Conservation (phyloP, 1,284 basidiomycete species). For the Trichosporon sp. region DNA sequence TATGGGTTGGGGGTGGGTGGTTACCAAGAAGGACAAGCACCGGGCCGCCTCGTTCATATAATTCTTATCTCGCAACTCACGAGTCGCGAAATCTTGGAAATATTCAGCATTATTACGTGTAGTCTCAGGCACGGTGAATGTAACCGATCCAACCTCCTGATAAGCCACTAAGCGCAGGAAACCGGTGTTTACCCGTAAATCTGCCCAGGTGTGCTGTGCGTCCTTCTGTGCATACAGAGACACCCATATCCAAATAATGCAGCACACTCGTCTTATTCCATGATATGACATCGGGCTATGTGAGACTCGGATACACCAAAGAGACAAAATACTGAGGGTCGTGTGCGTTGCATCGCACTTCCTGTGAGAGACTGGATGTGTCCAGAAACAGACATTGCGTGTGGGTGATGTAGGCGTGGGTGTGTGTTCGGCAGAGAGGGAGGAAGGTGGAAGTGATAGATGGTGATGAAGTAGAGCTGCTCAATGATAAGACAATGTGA, state of each 20-base stretch:
- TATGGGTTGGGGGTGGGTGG: conserved; percentile 9
- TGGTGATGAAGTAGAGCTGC: neutral
- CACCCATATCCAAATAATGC: too few relatives aligned
- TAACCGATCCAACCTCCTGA: neutral
- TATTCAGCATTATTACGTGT: neutral
- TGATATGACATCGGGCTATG: conserved; percentile 6
- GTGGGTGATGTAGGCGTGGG: neutral
- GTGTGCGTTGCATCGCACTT: neutral
- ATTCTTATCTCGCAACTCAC: conserved; percentile 1
- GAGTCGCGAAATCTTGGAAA: neutral
- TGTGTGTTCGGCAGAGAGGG: neutral
- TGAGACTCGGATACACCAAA: conserved; percentile 12
- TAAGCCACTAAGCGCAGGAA: neutral
- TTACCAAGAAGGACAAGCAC: neutral
- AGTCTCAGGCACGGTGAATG: neutral
- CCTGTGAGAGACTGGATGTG: neutral
- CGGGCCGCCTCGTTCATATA: neutral
- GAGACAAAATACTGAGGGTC: neutral
- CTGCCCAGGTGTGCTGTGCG: neutral
- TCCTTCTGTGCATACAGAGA: too few relatives aligned
- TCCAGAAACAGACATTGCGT: neutral
- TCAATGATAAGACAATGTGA: conserved; percentile 2
- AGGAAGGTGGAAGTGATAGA: neutral
- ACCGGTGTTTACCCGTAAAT: neutral
- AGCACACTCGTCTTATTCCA: neutral